Percentiles rank a stretch among this genome's conserved stretches.
phyloP scores from a whole-genome alignment of 306 rosid species.

The Styphnolobium japonicum region DNA sequence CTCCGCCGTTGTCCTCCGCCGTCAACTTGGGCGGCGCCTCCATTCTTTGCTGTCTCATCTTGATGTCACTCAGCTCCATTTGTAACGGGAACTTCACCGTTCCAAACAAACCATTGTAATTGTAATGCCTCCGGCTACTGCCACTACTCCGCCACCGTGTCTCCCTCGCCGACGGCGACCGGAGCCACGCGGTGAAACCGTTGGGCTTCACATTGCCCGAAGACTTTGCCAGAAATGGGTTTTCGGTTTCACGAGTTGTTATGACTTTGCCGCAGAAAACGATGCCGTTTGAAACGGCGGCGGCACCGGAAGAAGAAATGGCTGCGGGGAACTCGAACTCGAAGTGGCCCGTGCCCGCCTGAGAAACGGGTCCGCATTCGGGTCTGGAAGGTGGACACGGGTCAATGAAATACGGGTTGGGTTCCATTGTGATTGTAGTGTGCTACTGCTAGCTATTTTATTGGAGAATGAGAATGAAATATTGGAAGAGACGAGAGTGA shows the following conservation, averaged over 20 bases:
- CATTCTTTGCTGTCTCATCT: slow-evolving; percentile 34
- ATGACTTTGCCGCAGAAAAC: slow-evolving; percentile 40
- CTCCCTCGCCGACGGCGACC: not conserved
- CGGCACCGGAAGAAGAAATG: not conserved
- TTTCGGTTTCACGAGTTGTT: not conserved
- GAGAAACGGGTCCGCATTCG: not conserved
- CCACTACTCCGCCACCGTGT: slow-evolving; percentile 12
- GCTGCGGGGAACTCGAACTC: slow-evolving; percentile 32
- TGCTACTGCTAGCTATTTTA: too few species aligned
- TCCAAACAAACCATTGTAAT: slow-evolving; percentile 23
- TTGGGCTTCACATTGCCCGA: too few species aligned
- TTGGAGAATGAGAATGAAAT: too few species aligned
- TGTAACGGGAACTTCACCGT: slow-evolving; percentile 38
- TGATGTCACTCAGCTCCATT: slow-evolving; percentile 41
- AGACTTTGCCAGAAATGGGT: not conserved
- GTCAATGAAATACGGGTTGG: not conserved
- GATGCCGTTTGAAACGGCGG: not conserved
- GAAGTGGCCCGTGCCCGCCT: not conserved
- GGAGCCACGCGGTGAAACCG: not conserved
- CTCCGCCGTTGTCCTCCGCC: slow-evolving; percentile 15
- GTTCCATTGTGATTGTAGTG: not conserved
- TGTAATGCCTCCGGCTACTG: not conserved
- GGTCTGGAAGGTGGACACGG: not conserved
- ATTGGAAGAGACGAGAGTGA: too few species aligned
- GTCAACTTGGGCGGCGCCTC: not conserved